Conservation (phyloP, 371 early-diverging fungal genomes). For the Rhizopus delemar region DNA sequence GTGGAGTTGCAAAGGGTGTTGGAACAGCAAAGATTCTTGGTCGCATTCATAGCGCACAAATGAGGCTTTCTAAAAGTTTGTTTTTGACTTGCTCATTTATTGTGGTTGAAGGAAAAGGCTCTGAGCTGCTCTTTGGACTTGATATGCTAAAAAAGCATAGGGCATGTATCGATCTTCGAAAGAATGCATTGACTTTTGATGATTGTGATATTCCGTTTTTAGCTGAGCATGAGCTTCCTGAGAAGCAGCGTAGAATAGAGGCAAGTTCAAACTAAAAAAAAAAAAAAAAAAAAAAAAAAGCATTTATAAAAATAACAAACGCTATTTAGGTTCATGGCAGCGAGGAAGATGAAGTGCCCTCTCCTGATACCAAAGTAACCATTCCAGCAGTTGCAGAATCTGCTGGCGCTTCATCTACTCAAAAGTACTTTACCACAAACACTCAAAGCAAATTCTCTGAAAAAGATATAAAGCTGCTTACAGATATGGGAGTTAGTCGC, state of each 20-base stretch:
- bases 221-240: conserved; percentile 89
- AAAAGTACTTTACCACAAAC: neutral
- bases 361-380: conserved; percentile 36
- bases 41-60: conserved; percentile 86
- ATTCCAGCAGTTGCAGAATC: conserved; percentile 28
- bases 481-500: conserved; percentile 48
- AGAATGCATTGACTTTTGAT: conserved; percentile 79
- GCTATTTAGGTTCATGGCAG: conserved; percentile 35
- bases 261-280: conserved; percentile 11
- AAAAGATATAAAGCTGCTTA: conserved; percentile 37
- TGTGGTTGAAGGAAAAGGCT: conserved; percentile 89
- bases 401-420: conserved; percentile 17
- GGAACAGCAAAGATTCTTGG: conserved; percentile 95
- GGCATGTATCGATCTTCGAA: conserved; percentile 88
- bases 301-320: neutral
- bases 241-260: conserved; percentile 58
- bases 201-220: conserved; percentile 85
- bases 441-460: conserved; percentile 26
- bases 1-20: conserved; percentile 92
- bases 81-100: conserved; percentile 87
- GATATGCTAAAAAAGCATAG: conserved; percentile 91
- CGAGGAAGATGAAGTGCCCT: conserved; percentile 43
- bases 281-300: neutral
- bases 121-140: conserved; percentile 91
- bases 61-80: conserved; percentile 70